Base-by-base conservation (phyloP, 2,329 filamentous ascomycete genomes). In the Alternaria angustiovoidea region DNA sequence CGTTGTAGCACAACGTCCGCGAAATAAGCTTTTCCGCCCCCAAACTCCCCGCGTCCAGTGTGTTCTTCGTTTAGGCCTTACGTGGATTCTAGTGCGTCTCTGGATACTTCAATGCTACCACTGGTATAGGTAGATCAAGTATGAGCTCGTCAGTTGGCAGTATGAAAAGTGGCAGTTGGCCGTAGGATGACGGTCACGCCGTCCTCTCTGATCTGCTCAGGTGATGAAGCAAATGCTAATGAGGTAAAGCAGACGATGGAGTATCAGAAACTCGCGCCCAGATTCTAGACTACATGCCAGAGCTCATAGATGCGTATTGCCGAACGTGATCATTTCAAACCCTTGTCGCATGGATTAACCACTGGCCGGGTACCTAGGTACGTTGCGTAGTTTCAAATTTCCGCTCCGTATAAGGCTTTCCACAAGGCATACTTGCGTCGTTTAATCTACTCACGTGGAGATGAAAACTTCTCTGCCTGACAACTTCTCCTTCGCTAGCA, bases 1-100 rank as follows among this genome's bases (percentile, higher is more conserved):
- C 30, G 56, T 47, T 52, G 28, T 48, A 42, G 43, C 28, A 59
- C 61, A 42, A 55, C 39, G 58, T 56, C 54, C 47, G 53, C 44
- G 41, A 54, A 30, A 54, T 60, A 61, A 64, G 58, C 65, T 57
- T 64, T 62, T 51, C 56, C 55, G 65, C 61, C 65, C 64, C 66
- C 65, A 63, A 65, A 48, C 26, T 53, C 63, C 65, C 63, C 58
- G 54, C 65, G 58, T 42, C 46, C 47, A 54, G n/a, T 32, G 24
- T 54, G 24, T 46, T 55, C 28, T 53, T 49, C 34, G 24, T 63
- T 60, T 46, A 30, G 47, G 57, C 55, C 58, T 52, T 58, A 52
- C 54, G 53, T 55, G 46, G 53, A 26, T 57, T 53, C 47, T 49
- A 49, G 14, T 59, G 26, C 18, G 36, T 41, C 7, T 7, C 32